Evolutionary conservation across 208 protist genomes (phyloP).

Genomic region (Trypanosoma avium): DNA sequence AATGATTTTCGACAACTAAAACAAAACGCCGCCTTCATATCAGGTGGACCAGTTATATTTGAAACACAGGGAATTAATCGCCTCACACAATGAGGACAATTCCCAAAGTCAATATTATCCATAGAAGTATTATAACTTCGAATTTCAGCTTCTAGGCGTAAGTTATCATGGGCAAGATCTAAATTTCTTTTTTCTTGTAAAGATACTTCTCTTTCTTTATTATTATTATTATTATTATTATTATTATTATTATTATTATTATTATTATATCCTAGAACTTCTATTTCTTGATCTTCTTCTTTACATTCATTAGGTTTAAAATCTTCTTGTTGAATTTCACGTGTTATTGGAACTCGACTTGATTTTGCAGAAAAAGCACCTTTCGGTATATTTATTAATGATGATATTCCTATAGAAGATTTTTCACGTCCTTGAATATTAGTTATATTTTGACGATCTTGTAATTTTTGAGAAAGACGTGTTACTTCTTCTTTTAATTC

Average conservation of each 20-base stretch:
- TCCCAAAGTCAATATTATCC: conserved; percentile 44
- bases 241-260: no score
- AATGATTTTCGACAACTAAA: conserved; percentile 79
- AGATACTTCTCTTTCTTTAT: no score
- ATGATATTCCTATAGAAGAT: neutral
- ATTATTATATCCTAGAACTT: no score
- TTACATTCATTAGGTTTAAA: neutral
- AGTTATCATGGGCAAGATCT: conserved; percentile 8
- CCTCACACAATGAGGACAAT: conserved; percentile 69
- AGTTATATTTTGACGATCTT: neutral
- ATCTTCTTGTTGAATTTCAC: neutral
- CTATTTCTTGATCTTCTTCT: neutral
- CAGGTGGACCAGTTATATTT: conserved; percentile 16
- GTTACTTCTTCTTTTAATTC: conserved; percentile 45
- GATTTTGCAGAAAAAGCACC: neutral
- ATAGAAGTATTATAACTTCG: neutral
- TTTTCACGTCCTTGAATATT: neutral
- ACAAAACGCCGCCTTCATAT: conserved; percentile 72
- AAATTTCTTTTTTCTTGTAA: neutral
- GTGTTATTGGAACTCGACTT: neutral
- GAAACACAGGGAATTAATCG: conserved; percentile 42
- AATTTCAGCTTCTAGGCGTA: conserved; percentile 1
- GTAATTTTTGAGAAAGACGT: conserved; percentile 21
- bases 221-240: no score
- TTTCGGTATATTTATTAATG: neutral